Percentiles rank a stretch among this genome's conserved stretches.
phyloP scores from a whole-genome alignment of 2,329 filamentous ascomycete species.

The Magnaporthiopsis poae region DNA sequence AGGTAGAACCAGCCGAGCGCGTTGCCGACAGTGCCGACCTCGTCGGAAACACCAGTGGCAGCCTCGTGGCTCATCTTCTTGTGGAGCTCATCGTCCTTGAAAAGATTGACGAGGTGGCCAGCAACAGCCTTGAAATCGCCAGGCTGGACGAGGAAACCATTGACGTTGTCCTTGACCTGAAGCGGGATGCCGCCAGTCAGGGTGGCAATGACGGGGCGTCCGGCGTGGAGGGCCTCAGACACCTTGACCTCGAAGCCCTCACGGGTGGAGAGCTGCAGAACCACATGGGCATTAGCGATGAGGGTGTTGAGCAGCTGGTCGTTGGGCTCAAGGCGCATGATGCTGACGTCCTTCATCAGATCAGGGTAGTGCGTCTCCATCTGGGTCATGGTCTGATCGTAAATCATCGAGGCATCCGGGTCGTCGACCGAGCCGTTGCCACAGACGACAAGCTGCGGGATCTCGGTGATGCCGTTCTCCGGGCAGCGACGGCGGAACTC shows the following conservation, averaged over 20 bases:
- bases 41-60: conserved; percentile 60
- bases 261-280: conserved; percentile 68
- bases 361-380: conserved; percentile 54
- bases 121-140: conserved; percentile 64
- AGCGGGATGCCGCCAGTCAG: conserved; percentile 70
- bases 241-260: conserved; percentile 85
- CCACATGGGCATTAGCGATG: conserved; percentile 61
- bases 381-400: conserved; percentile 59
- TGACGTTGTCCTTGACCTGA: conserved; percentile 61
- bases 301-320: conserved; percentile 73
- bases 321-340: conserved; percentile 67
- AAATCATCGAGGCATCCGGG: conserved; percentile 63
- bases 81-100: conserved; percentile 55
- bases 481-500: conserved; percentile 57
- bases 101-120: conserved; percentile 54
- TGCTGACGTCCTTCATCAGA: conserved; percentile 55
- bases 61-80: conserved; percentile 57
- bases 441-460: conserved; percentile 66
- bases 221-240: conserved; percentile 71
- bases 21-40: conserved; percentile 73
- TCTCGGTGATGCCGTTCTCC: conserved; percentile 37
- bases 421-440: conserved; percentile 76
- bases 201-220: conserved; percentile 67
- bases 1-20: conserved; percentile 68
- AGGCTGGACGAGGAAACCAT: conserved; percentile 64